Percentiles rank a stretch among this genome's conserved stretches.
These are phyloP conservation scores for Penicillium ucsense DNA, from an alignment of 495 filamentous ascomycete species.

Conservation along the genomic window DNA sequence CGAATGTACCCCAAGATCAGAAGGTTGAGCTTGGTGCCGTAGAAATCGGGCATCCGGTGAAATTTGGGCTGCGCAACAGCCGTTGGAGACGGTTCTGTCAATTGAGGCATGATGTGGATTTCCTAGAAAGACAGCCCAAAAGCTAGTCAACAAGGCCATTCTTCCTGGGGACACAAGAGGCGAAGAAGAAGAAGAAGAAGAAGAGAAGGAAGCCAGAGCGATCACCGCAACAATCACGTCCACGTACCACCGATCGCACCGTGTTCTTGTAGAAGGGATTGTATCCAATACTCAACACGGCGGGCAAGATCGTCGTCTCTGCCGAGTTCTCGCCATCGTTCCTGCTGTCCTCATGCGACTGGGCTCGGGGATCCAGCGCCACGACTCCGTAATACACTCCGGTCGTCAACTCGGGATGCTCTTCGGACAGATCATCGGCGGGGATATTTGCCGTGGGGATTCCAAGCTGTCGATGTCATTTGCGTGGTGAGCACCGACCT, in stretches of 20 bases:
- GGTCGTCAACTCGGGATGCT: slow-evolving; percentile 53
- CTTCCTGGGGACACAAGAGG: not conserved
- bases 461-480: slow-evolving; percentile 48
- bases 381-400: slow-evolving; percentile 94
- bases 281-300: slow-evolving; percentile 93
- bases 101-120: slow-evolving; percentile 73
- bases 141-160: not conserved
- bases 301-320: slow-evolving; percentile 56
- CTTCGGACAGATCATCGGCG: slow-evolving; percentile 60
- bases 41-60: slow-evolving; percentile 62
- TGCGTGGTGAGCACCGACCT: not conserved
- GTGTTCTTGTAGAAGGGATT: slow-evolving; percentile 92
- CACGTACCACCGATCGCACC: slow-evolving; percentile 55
- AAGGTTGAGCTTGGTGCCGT: slow-evolving; percentile 66
- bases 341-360: slow-evolving; percentile 8
- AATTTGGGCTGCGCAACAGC: slow-evolving; percentile 22
- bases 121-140: slow-evolving; percentile 36
- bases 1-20: slow-evolving; percentile 79
- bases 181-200: not conserved
- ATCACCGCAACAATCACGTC: not conserved
- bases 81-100: slow-evolving; percentile 40
- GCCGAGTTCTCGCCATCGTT: slow-evolving; percentile 1
- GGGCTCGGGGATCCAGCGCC: slow-evolving; percentile 40
- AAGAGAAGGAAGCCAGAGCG: no score
- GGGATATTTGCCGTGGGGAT: slow-evolving; percentile 98